Conservation (phyloP, 345 rosid species). For the Boechera divaricarpa region DNA sequence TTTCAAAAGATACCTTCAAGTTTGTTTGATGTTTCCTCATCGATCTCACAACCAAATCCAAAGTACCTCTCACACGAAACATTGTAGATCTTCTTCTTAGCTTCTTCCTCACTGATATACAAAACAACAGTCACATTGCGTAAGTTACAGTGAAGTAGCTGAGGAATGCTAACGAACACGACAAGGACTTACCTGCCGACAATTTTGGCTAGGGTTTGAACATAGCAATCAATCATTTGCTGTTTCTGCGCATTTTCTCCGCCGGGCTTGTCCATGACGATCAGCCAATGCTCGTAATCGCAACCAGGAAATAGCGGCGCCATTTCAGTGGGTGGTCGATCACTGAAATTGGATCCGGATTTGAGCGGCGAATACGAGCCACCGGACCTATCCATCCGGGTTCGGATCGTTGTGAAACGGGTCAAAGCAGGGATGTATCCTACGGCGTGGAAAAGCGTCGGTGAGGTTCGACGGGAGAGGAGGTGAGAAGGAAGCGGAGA, state of each 20-base stretch:
- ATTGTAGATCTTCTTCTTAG: slow-evolving; percentile 89
- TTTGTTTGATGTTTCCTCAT: slow-evolving; percentile 93
- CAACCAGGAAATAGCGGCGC: slow-evolving; percentile 95
- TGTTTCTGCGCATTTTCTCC: slow-evolving; percentile 84
- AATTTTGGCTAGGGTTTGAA: slow-evolving; percentile 78
- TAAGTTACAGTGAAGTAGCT: not conserved
- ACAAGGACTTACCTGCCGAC: slow-evolving; percentile 46
- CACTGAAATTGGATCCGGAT: slow-evolving; percentile 81
- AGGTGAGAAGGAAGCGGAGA: slow-evolving; percentile 23
- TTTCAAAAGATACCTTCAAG: slow-evolving; percentile 66
- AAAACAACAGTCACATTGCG: not conserved
- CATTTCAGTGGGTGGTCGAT: slow-evolving; percentile 94
- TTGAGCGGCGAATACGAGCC: slow-evolving; percentile 81
- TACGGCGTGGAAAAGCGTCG: slow-evolving; percentile 34
- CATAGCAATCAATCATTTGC: slow-evolving; percentile 91
- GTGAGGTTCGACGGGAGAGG: slow-evolving; percentile 37
- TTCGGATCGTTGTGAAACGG: slow-evolving; percentile 62
- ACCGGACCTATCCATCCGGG: slow-evolving; percentile 77
- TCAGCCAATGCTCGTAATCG: slow-evolving; percentile 97
- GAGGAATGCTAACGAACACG: not conserved
- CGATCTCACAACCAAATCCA: slow-evolving; percentile 94
- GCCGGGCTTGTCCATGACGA: slow-evolving; percentile 95
- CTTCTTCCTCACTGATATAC: slow-evolving; percentile 72
- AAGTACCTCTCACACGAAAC: slow-evolving; percentile 94
- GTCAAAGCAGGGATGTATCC: slow-evolving; percentile 34